Evolutionary conservation across 2,329 filamentous ascomycete species (phyloP), one percentile per base, ranked within the genome.

Genomic region (Teratosphaeria nubilosa): DNA sequence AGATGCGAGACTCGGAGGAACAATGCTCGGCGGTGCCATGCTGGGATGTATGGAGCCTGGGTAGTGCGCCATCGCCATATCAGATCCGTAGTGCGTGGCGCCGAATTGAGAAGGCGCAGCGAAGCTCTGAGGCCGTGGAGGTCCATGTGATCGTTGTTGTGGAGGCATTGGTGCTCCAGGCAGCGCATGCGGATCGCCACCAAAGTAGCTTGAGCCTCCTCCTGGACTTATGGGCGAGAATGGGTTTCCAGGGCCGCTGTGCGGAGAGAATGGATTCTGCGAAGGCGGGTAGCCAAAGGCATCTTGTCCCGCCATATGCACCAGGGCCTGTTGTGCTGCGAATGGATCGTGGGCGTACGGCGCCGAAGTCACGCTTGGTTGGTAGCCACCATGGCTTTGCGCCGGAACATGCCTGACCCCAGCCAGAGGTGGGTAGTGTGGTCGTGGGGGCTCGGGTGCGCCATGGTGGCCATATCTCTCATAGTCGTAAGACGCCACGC

Each of bases 401-500:
- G 65, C 60, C 48, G 64, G 65, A 10, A 65, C 66, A 58, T 68
- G 66, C 60, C 69, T 65, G 60, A 69, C 70, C 51, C 64, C 65
- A 32, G 58, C 54, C 9, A 58, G 56, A n/a, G 61, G 65, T 48
- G 67, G 64, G 55, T 68, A 65, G 58, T 71, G 72, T 58, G 72
- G 70, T 32, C 70, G 68, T 14, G 59, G 62, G 34, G 68, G 68
- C 13, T 65, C 69, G 64, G 60, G 69, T 59, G 60, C 65, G 62
- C 70, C 64, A 65, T 64, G 67, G 67, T 73, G 74, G 68, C 73
- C 70, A 58, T 69, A 69, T 9, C 73, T 74, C 64, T 78, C 77
- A 62, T 78, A 76, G 69, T 78, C 76, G 59, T 71, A 69, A 53
- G 67, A 71, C 54, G 75, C 76, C 70, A 77, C 68, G 61, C 69